Conservation (phyloP, 1,284 basidiomycete genomes). For the Singerocomus rubriflavus region DNA sequence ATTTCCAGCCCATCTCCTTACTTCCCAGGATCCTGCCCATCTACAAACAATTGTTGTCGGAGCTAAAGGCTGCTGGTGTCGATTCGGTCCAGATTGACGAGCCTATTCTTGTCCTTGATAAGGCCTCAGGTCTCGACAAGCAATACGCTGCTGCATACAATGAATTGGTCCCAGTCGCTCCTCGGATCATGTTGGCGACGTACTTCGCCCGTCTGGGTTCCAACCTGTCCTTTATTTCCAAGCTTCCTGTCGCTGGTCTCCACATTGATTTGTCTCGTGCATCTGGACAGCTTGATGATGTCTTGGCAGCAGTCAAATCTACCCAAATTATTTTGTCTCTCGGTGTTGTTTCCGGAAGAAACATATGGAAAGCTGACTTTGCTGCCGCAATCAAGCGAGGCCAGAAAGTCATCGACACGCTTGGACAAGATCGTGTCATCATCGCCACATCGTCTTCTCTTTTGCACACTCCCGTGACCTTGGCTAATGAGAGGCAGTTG, state of each 20-base stretch:
- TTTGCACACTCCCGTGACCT: conserved; percentile 96
- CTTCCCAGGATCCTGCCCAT: conserved; percentile 89
- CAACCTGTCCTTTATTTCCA: conserved; percentile 87
- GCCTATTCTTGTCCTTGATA: conserved; percentile 93
- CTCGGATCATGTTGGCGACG: conserved; percentile 92
- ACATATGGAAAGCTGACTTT: conserved; percentile 99
- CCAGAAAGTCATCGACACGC: conserved; percentile 80
- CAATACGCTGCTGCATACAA: conserved; percentile 84
- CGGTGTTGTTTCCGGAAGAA: conserved; percentile 96
- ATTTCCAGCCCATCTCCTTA: conserved; percentile 90
- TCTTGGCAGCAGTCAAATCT: conserved; percentile 80
- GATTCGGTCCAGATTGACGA: conserved; percentile 97
- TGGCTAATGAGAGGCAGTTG: conserved; percentile 92
- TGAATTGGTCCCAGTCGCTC: conserved; percentile 78
- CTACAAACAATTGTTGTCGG: conserved; percentile 88
- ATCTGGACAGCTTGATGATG: conserved; percentile 84
- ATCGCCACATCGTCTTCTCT: conserved; percentile 97
- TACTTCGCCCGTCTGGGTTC: conserved; percentile 97
- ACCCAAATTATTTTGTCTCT: conserved; percentile 87
- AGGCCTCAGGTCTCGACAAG: conserved; percentile 75
- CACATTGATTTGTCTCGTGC: conserved; percentile 98
- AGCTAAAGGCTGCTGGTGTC: conserved; percentile 92
- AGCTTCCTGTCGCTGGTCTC: conserved; percentile 91
- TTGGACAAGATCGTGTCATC: conserved; percentile 88
- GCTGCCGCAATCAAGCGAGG: conserved; percentile 78